Conservation (phyloP, 2,329 filamentous ascomycete genomes). For the Verruconis gallopava region DNA sequence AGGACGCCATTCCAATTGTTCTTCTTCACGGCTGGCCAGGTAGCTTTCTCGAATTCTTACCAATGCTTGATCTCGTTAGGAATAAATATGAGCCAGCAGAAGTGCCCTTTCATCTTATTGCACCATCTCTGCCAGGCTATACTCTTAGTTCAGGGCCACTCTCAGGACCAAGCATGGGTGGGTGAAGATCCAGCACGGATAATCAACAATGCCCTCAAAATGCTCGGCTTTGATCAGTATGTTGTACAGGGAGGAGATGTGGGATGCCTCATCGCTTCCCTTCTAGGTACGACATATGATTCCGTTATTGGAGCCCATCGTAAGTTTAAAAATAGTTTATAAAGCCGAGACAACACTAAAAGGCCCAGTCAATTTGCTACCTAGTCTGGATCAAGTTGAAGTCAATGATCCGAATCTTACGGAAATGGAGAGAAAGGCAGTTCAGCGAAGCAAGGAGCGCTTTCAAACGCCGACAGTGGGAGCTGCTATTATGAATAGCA, state of each 20-base stretch:
- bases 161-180: conserved; percentile 33
- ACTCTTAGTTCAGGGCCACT: conserved; percentile 38
- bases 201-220: conserved; percentile 38
- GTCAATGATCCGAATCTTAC: conserved; percentile 16
- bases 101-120: conserved; percentile 46
- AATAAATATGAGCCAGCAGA: conserved; percentile 31
- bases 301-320: conserved; percentile 31
- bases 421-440: conserved; percentile 24
- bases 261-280: conserved; percentile 31
- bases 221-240: too few relatives aligned
- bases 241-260: conserved; percentile 46
- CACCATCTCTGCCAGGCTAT: conserved; percentile 44
- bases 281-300: conserved; percentile 30
- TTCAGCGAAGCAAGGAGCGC: too few relatives aligned
- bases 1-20: conserved; percentile 37
- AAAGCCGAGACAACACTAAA: too few relatives aligned
- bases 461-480: too few relatives aligned
- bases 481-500: conserved; percentile 42
- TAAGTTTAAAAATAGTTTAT: too few relatives aligned
- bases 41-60: conserved; percentile 42
- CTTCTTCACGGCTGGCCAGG: conserved; percentile 46
- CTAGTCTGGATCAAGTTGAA: too few relatives aligned
- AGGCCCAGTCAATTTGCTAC: too few relatives aligned
- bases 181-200: conserved; percentile 43
- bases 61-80: conserved; percentile 33